Evolutionary conservation across 192 early-diverging fungal species (phyloP), one percentile per base, ranked within the genome.

Genomic region (Backusella liffmaniae): DNA sequence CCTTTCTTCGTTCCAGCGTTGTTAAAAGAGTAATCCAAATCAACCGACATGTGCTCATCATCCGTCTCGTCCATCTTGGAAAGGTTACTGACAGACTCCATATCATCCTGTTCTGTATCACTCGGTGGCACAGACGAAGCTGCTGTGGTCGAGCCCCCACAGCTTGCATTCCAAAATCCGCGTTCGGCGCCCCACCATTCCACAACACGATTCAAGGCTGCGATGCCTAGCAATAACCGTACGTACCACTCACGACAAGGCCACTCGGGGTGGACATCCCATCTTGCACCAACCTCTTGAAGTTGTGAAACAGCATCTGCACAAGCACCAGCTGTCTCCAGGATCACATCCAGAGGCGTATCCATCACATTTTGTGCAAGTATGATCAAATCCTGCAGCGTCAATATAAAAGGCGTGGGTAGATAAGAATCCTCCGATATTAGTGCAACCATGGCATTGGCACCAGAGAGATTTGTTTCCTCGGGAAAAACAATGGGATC

Each of bases 141-240:
- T 5, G 51, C 35, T 29, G 68, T 59, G 18, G 23, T 21, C n/a
- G 79, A 69, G 46, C 46, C 46, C 1, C 46, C 46, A 49, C 46
- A n/a, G 5, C 46, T 49, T 21, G 46, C 46, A 1, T 18, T 49
- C 94, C 93, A 94, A 68, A 92, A 87, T 15, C 84, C 84, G 4
- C 86, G 82, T 73, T 95, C 93, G 18, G 90, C 94, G 62, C 94
- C 93, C 84, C 94, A 87, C 83, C 90, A 90, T 78, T 94, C 93
- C 3, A 96, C 87, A 18, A 95, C 84, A 56, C 94, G 84, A 18
- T 91, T 93, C 29, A 96, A 87, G n/a, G 85, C 87, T 5, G 93
- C 91, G 78, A 96, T 91, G 15, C 88, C 91, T 49, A 95, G 83
- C 16, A 96, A 74, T n/a, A 94, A 73, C 42, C 91, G 84, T 4